These are phyloP conservation scores for Apiotrichum sp. DNA, from an alignment of 1,284 basidiomycete genomes.

Conservation along the genomic window DNA sequence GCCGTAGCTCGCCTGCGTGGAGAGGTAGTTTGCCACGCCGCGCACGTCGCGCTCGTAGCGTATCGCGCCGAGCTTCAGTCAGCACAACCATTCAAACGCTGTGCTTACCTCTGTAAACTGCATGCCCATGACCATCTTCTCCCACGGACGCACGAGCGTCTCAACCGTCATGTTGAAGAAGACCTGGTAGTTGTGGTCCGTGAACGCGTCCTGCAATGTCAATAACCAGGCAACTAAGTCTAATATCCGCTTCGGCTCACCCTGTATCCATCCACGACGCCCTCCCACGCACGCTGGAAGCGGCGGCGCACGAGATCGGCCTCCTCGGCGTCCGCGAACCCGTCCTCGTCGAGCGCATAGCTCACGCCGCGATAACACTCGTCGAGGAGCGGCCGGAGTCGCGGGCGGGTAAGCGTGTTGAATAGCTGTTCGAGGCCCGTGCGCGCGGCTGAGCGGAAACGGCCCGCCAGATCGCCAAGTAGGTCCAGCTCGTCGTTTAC, in stretches of 20 bases:
- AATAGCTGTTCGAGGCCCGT: conserved; percentile 87
- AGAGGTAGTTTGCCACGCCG: conserved; percentile 72
- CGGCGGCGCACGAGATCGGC: conserved; percentile 79
- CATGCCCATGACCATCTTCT: conserved; percentile 72
- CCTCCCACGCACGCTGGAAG: conserved; percentile 78
- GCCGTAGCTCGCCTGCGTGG: conserved; percentile 76
- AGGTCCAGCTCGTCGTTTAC: conserved; percentile 35
- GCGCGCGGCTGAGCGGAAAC: conserved; percentile 66
- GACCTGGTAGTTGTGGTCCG: conserved; percentile 76
- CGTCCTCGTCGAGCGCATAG: conserved; percentile 84
- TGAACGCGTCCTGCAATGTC: conserved; percentile 63
- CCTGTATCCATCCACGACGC: conserved; percentile 67
- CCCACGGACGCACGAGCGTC: conserved; percentile 85
- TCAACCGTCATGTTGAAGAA: conserved; percentile 82
- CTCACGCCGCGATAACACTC: conserved; percentile 86
- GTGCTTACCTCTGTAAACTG: conserved; percentile 74
- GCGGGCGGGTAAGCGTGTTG: conserved; percentile 81
- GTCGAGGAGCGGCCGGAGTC: conserved; percentile 69
- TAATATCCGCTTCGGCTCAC: neutral
- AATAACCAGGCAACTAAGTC: neutral
- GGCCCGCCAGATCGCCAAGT: conserved; percentile 49
- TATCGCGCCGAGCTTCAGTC: conserved; percentile 78
- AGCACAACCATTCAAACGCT: neutral
- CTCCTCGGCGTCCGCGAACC: conserved; percentile 74
- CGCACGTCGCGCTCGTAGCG: conserved; percentile 92